Conservation (phyloP, 768 basidiomycete genomes). For the Xanthoconium purpureum region DNA sequence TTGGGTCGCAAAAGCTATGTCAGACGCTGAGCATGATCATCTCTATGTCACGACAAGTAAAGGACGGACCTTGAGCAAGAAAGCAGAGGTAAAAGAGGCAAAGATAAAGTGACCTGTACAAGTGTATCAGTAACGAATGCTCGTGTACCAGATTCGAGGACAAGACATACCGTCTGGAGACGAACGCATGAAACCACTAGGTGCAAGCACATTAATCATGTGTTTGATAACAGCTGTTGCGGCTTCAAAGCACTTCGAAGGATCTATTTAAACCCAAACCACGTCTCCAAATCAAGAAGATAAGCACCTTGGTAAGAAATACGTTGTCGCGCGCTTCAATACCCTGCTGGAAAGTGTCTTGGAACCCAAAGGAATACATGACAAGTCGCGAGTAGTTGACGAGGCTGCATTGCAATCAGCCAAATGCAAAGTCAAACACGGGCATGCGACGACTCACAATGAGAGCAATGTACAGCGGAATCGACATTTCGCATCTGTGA, state of each 20-base stretch:
- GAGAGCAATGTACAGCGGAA: conserved; percentile 69
- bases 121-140: not conserved
- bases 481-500: conserved; percentile 51
- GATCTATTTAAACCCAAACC: not conserved
- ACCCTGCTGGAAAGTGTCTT: conserved; percentile 74
- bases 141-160: not conserved
- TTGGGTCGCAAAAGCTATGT: conserved; percentile 68
- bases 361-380: conserved; percentile 86
- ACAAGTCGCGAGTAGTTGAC: conserved; percentile 77
- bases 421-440: not conserved
- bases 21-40: not conserved
- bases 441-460: conserved; percentile 51
- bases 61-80: conserved; percentile 66
- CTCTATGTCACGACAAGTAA: not conserved
- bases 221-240: conserved; percentile 65
- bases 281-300: not conserved
- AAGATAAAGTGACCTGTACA: conserved; percentile 69
- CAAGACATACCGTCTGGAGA: conserved; percentile 64
- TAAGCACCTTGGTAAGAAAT: conserved; percentile 61
- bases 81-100: conserved; percentile 77
- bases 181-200: conserved; percentile 73
- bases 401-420: conserved; percentile 43
- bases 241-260: conserved; percentile 57
- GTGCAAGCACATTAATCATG: conserved; percentile 63
- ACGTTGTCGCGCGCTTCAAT: conserved; percentile 58